A percentile compares a stretch with the other conserved stretches of the same genome.
phyloP scores from a whole-genome alignment of 805 yeast species.

The Cyberlindnera mrakii region DNA sequence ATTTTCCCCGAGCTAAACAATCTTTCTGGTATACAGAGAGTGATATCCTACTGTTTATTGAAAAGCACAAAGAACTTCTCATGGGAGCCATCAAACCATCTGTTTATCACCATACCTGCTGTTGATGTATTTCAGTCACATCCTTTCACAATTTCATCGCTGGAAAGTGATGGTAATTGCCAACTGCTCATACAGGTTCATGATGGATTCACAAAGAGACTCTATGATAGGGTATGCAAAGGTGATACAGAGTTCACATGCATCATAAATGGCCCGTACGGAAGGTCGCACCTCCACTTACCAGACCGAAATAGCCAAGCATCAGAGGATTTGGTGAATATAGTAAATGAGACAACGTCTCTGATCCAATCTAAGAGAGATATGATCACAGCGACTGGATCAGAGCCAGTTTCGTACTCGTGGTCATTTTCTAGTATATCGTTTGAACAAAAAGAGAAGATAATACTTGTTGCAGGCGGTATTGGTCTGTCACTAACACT shows the following conservation, averaged over 20 bases:
- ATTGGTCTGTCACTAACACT: conserved; percentile 14
- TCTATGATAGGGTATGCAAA: conserved; percentile 7
- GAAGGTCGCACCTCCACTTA: conserved; percentile 14
- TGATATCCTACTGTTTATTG: conserved; percentile 3
- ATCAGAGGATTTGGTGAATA: too few relatives aligned
- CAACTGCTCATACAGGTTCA: conserved; percentile 17
- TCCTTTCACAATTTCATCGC: conserved; percentile 25
- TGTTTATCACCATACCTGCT: conserved; percentile 20
- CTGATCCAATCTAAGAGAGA: neutral
- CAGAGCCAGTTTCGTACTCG: neutral
- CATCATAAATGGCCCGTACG: conserved; percentile 25
- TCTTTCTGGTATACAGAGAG: neutral
- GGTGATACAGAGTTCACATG: conserved; percentile 11
- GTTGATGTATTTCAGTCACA: conserved; percentile 19
- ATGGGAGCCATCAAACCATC: conserved; percentile 20
- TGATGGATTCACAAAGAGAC: conserved; percentile 18
- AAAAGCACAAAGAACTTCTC: conserved; percentile 10
- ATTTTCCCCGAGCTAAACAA: conserved; percentile 7
- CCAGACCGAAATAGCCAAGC: conserved; percentile 2
- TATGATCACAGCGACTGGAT: neutral
- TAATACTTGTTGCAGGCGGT: conserved; percentile 18
- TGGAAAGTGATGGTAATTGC: conserved; percentile 6
- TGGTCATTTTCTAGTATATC: neutral
- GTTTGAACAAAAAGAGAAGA: conserved; percentile 4
- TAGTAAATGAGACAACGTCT: neutral